phyloP scores from a whole-genome alignment of 139 green algal species.

The Deuterostichococcus epilithicus region DNA sequence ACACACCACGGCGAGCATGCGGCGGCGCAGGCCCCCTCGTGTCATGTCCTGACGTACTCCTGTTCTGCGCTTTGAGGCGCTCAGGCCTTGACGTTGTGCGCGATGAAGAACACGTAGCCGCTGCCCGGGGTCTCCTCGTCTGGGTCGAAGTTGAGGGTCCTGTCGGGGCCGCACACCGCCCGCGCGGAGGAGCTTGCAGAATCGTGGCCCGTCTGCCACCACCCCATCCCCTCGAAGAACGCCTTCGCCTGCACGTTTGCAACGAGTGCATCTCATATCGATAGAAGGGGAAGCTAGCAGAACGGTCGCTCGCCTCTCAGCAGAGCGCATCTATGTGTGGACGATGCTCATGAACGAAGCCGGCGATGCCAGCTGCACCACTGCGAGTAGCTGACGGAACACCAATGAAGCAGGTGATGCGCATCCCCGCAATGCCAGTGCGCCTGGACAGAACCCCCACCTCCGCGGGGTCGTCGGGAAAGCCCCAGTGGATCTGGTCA shows the following conservation, averaged over 20 bases:
- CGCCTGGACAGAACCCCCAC: neutral
- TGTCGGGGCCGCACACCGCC: neutral
- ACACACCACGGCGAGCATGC: too few species aligned
- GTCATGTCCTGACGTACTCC: too few species aligned
- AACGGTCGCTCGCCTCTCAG: too few species aligned
- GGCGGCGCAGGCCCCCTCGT: too few species aligned
- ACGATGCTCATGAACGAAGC: neutral
- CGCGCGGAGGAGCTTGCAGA: neutral
- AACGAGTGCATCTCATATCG: neutral
- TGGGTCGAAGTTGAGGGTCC: neutral
- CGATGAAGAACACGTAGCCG: neutral
- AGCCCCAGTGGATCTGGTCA: neutral
- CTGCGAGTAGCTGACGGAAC: neutral
- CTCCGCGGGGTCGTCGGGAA: neutral
- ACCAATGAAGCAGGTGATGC: too few species aligned
- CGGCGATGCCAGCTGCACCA: neutral
- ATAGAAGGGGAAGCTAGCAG: neutral
- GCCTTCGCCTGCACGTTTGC: neutral
- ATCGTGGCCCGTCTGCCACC: neutral
- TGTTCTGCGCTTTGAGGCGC: too few species aligned
- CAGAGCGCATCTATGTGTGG: neutral
- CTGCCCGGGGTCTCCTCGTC: neutral
- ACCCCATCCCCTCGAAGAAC: neutral
- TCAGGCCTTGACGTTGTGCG: neutral
- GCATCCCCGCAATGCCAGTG: too few species aligned